Evolutionary conservation across 345 rosid species (phyloP).

Genomic region (Pelargonium nanum): DNA sequence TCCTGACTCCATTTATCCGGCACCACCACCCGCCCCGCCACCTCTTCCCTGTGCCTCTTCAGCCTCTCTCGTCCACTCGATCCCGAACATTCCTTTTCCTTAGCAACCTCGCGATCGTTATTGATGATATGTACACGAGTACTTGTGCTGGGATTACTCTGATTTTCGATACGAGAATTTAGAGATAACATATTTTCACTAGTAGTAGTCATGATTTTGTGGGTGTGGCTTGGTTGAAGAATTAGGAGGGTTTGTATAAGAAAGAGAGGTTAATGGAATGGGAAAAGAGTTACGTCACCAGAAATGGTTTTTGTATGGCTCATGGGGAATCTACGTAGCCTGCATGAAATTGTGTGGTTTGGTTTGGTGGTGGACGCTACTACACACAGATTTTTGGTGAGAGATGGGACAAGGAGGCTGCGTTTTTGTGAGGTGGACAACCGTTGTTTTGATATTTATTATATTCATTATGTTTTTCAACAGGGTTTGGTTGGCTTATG

Average conservation of each 20-base stretch:
- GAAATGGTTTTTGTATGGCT: background rate
- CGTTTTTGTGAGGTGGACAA: background rate
- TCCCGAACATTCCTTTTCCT: background rate
- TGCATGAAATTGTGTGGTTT: no score
- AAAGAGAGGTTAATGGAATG: no score
- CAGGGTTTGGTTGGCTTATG: no score
- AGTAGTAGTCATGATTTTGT: background rate
- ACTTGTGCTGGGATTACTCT: no score
- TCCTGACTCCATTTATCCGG: constrained; percentile 70
- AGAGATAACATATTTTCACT: no score
- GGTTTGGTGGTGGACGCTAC: background rate
- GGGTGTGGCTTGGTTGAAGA: background rate
- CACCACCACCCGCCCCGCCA: constrained; percentile 40
- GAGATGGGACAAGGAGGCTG: no score
- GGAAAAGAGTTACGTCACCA: no score
- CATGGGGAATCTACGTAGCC: background rate
- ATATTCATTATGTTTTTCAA: no score
- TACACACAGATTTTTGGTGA: background rate
- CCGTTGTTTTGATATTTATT: no score
- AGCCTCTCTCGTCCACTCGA: constrained; percentile 45
- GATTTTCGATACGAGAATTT: no score
- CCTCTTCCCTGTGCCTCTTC: constrained; percentile 50
- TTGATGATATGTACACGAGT: background rate
- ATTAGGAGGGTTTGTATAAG: background rate
- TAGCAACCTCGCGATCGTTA: background rate